Conservation (phyloP, 371 early-diverging fungal genomes). For the Syncephalastrum contaminatum region DNA sequence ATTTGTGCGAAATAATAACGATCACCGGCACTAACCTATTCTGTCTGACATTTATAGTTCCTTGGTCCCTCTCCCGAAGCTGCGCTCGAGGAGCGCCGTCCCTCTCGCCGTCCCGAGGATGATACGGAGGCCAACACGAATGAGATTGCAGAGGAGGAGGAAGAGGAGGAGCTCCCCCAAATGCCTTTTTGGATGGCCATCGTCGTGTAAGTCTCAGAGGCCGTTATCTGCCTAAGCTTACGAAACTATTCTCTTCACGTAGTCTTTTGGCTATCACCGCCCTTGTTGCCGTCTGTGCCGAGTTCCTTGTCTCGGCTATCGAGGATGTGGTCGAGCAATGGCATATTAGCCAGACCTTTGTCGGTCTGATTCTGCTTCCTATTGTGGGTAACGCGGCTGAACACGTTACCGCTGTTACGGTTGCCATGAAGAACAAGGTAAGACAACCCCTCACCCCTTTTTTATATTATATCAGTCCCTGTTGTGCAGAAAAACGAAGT, state of each 20-base stretch:
- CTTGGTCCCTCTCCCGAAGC: too few species aligned
- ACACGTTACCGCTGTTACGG: slow-evolving; percentile 81
- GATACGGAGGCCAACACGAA: slow-evolving; percentile 6
- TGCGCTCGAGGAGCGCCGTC: too few species aligned
- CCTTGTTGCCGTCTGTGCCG: slow-evolving; percentile 76
- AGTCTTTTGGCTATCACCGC: slow-evolving; percentile 49
- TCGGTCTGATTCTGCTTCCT: slow-evolving; percentile 83
- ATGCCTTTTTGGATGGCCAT: slow-evolving; percentile 56
- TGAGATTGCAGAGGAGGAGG: background rate
- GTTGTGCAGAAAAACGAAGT: background rate
- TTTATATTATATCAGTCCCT: background rate
- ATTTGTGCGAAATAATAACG: too few species aligned
- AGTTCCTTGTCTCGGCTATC: slow-evolving; percentile 79
- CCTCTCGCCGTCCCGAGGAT: too few species aligned
- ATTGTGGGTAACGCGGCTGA: slow-evolving; percentile 85
- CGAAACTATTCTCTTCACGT: slow-evolving; percentile 1
- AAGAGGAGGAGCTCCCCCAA: slow-evolving; percentile 55
- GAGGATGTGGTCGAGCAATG: slow-evolving; percentile 66
- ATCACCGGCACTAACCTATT: too few species aligned
- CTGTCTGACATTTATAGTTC: too few species aligned
- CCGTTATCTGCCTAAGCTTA: background rate
- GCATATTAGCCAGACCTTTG: slow-evolving; percentile 74
- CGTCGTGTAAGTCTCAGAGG: slow-evolving; percentile 25
- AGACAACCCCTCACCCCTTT: too few species aligned
- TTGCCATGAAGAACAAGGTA: slow-evolving; percentile 79